phyloP scores from a whole-genome alignment of 306 rosid species.

The Trifolium fragiferum region DNA sequence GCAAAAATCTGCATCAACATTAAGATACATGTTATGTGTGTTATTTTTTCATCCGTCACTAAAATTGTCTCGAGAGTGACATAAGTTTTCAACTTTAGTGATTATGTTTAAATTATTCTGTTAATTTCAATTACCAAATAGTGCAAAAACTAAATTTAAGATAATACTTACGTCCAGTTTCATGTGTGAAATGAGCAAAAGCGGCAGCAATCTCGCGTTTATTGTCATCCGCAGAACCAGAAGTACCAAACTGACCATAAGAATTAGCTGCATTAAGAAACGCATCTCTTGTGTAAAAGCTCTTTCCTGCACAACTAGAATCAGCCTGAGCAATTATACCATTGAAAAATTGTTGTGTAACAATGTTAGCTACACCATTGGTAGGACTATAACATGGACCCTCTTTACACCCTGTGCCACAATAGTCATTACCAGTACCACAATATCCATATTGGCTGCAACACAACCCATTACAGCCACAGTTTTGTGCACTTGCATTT shows the following conservation, averaged over 20 bases:
- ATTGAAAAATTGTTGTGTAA: conserved; percentile 59
- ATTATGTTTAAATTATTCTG: not conserved
- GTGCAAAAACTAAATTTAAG: too few relatives aligned
- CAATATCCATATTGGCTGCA: conserved; percentile 75
- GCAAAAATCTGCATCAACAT: conserved; percentile 63
- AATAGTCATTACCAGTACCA: conserved; percentile 49
- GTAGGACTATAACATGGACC: conserved; percentile 57
- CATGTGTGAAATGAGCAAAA: conserved; percentile 87
- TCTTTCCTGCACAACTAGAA: conserved; percentile 60
- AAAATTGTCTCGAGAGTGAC: too few relatives aligned
- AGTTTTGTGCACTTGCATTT: conserved; percentile 45
- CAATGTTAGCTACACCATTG: conserved; percentile 57
- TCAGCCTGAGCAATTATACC: conserved; percentile 58
- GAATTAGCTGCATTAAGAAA: conserved; percentile 64
- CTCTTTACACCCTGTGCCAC: conserved; percentile 67
- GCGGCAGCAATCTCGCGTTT: conserved; percentile 87
- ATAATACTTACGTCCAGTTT: conserved; percentile 67
- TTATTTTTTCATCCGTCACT: not conserved
- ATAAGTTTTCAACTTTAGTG: not conserved
- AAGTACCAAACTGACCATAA: conserved; percentile 52
- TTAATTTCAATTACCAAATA: not conserved
- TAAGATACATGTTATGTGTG: not conserved
- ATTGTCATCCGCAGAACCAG: conserved; percentile 56
- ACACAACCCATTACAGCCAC: conserved; percentile 65
- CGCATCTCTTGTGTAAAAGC: conserved; percentile 57